A percentile compares a stretch with the other conserved stretches of the same genome.
Conservation (phyloP, 2,329 filamentous ascomycete genomes). For the Fusarium zealandicum region DNA sequence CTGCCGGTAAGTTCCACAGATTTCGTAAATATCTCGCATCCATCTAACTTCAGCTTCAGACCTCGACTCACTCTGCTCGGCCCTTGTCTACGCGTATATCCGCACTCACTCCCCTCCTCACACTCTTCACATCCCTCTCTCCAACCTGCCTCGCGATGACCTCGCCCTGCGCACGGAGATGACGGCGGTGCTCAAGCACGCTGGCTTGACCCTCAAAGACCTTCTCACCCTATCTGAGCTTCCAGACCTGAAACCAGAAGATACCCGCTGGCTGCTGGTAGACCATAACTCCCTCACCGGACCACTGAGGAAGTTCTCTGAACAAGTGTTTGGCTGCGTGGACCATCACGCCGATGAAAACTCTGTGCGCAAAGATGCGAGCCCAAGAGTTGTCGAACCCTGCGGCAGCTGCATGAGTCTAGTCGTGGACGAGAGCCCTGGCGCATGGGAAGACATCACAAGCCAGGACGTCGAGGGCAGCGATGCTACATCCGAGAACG, state of each 20-base stretch:
- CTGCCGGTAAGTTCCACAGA: slow-evolving; percentile 58
- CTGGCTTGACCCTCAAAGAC: slow-evolving; percentile 65
- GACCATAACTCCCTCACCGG: slow-evolving; percentile 81
- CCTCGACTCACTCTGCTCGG: slow-evolving; percentile 80
- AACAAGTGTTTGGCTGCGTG: slow-evolving; percentile 68
- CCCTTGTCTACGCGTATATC: slow-evolving; percentile 77
- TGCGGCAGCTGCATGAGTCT: slow-evolving; percentile 78
- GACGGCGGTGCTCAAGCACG: slow-evolving; percentile 66
- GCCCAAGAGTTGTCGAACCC: slow-evolving; percentile 68
- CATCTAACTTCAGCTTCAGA: slow-evolving; percentile 54
- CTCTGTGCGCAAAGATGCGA: slow-evolving; percentile 54
- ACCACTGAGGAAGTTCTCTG: slow-evolving; percentile 59
- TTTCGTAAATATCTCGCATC: too few relatives aligned
- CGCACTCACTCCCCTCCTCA: slow-evolving; percentile 64
- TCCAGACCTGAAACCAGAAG: slow-evolving; percentile 57
- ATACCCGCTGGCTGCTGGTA: slow-evolving; percentile 75
- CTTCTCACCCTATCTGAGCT: slow-evolving; percentile 69
- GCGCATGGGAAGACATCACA: slow-evolving; percentile 64
- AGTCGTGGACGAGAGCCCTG: slow-evolving; percentile 65
- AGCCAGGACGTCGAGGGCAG: slow-evolving; percentile 29
- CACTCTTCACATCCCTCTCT: slow-evolving; percentile 72
- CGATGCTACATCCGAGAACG: slow-evolving; percentile 51
- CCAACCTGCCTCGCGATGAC: slow-evolving; percentile 73
- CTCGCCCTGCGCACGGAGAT: slow-evolving; percentile 78
- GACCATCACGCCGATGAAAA: slow-evolving; percentile 83